phyloP scores from a whole-genome alignment of 2,329 filamentous ascomycete genomes.

The Ceratocystis ficicola region DNA sequence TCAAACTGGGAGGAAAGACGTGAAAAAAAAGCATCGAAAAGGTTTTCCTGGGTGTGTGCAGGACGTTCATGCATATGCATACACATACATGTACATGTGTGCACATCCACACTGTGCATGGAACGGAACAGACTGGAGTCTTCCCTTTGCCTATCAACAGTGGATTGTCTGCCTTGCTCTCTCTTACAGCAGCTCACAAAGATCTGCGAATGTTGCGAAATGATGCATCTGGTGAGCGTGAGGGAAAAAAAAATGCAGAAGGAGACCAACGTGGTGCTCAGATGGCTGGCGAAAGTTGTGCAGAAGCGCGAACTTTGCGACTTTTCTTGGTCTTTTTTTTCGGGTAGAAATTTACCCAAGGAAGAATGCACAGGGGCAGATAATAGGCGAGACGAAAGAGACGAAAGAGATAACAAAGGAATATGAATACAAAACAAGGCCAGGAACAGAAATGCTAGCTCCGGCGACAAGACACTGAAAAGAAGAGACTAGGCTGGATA shows the following conservation, averaged over 20 bases:
- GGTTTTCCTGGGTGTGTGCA: too few relatives aligned
- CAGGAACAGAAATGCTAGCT: background rate
- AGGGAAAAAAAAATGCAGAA: too few relatives aligned
- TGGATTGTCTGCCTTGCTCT: too few relatives aligned
- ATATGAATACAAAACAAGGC: background rate
- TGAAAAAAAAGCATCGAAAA: too few relatives aligned
- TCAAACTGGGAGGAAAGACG: background rate
- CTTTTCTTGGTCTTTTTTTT: background rate
- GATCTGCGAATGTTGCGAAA: too few relatives aligned
- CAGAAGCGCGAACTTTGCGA: too few relatives aligned
- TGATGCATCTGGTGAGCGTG: too few relatives aligned
- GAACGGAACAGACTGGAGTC: background rate
- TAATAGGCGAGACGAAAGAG: background rate
- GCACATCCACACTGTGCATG: background rate
- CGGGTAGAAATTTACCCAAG: background rate
- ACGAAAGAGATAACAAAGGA: slow-evolving; percentile 3
- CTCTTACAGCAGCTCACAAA: too few relatives aligned
- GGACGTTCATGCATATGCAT: background rate
- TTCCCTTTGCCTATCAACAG: too few relatives aligned
- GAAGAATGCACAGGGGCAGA: background rate
- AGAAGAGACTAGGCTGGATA: too few relatives aligned
- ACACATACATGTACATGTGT: background rate
- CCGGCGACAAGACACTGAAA: background rate
- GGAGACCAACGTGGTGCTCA: too few relatives aligned
- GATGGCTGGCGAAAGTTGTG: background rate